Evolutionary conservation across 2,329 filamentous ascomycete genomes (phyloP), one percentile per base, ranked within the genome.

Genomic region (Alternaria atra): DNA sequence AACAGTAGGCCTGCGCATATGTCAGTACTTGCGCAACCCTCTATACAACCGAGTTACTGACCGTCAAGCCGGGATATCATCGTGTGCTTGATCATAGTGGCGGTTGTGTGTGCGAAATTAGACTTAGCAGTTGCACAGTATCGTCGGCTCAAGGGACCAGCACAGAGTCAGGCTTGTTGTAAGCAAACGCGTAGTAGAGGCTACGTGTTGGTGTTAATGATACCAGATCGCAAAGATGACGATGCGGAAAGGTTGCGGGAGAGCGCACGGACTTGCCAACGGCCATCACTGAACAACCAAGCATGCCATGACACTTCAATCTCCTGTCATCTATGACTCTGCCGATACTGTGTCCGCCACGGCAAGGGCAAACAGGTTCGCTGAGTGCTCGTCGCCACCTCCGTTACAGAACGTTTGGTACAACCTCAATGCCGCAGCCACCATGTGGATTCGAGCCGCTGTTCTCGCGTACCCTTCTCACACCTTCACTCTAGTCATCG

Each of bases 51-150:
- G 30, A 43, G 44, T 37, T 54, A 57, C 64, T 62, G 48, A 95
- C 93, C 94, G 82, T 98, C 95, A 52, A 98, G 87, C 80, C 95
- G 87, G 68, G 93, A 91, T 82, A 99, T 97, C 82, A 97, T 92
- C 54, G 94, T 99, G 73, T 94, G 95, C 79, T 88, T 89, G 74
- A 97, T 94, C 93, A 94, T 95, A 37, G 55, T 53, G 44, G 52
- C 58, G 52, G 50, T 8, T 37, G 50, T 25, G 52, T 17, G 40
- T 37, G 44, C 15, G 20, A 7, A 32, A 30, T 6, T 9, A 47
- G 12, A 6, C 13, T 8, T 25, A 12, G 6, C 17, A 8, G 27
- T 1, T 17, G 9, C 43, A 15, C 10, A 48, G 8, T 13, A 23
- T 53, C 34, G 40, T 2, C 20, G 23, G 0, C 2, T 39, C 51